Conservation (phyloP, 441 rosid species). For the Erysimum cheiri region DNA sequence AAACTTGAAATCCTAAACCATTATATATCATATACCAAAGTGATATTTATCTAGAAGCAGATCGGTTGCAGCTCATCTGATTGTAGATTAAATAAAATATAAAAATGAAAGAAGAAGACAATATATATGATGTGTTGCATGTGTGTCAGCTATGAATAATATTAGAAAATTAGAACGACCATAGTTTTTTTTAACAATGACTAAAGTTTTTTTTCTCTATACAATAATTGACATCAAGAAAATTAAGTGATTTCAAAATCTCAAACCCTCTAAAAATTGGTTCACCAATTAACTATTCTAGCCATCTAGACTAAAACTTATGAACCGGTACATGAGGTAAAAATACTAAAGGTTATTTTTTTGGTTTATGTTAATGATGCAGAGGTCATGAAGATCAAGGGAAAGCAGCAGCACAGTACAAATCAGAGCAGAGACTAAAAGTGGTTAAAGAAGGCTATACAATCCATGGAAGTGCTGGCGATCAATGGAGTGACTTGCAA, state of each 20-base stretch:
- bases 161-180: too few relatives aligned
- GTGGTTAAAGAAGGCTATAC: slow-evolving; percentile 63
- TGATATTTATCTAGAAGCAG: background rate
- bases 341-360: background rate
- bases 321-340: background rate
- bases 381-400: slow-evolving; percentile 65
- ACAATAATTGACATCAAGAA: background rate
- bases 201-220: background rate
- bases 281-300: background rate
- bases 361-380: background rate
- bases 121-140: background rate
- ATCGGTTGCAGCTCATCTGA: background rate
- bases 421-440: slow-evolving; percentile 70
- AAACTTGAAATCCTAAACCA: background rate
- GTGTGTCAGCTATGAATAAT: background rate
- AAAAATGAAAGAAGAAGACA: background rate
- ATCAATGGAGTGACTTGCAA: slow-evolving; percentile 84
- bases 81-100: background rate
- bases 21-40: background rate
- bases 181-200: too few relatives aligned
- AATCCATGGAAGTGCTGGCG: slow-evolving; percentile 74
- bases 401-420: slow-evolving; percentile 56
- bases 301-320: slow-evolving; percentile 1
- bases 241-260: background rate
- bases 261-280: background rate